These are phyloP conservation scores for Vaccinium corymbosum DNA, from an alignment of 148 eudicot species.

Conservation along the genomic window DNA sequence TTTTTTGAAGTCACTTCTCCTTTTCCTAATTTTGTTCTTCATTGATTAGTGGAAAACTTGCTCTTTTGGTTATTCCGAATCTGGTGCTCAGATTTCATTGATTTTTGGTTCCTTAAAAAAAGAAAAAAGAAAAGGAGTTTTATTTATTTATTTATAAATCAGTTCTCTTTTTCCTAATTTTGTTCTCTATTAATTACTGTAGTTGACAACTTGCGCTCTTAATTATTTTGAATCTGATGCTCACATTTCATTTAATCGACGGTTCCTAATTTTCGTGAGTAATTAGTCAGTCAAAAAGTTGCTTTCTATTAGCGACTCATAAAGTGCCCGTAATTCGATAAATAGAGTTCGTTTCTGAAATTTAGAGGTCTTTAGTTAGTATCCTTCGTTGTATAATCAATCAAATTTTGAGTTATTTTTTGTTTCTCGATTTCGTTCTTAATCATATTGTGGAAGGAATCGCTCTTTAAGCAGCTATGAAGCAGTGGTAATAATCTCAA, in stretches of 20 bases:
- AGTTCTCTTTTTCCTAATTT: background rate
- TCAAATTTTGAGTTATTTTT: slow-evolving; percentile 12
- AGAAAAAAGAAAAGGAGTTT: background rate
- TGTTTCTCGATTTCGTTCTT: background rate
- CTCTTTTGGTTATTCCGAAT: background rate
- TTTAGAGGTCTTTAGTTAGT: background rate
- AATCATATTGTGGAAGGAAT: background rate
- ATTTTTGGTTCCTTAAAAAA: background rate
- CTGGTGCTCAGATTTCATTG: background rate
- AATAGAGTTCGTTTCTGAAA: background rate
- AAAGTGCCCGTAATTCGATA: background rate
- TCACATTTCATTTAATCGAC: background rate
- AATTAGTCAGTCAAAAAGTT: background rate
- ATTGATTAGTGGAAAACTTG: background rate
- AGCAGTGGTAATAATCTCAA: background rate
- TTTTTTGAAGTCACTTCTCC: background rate
- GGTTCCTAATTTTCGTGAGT: background rate
- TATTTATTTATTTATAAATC: background rate
- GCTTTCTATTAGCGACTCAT: background rate
- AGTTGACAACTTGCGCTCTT: background rate
- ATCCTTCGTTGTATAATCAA: background rate
- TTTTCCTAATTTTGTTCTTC: background rate
- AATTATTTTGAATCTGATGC: background rate
- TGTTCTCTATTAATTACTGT: background rate
- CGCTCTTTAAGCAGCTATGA: background rate